phyloP scores from a whole-genome alignment of 2,329 filamentous ascomycete genomes.

The Aspergillus tamarii region DNA sequence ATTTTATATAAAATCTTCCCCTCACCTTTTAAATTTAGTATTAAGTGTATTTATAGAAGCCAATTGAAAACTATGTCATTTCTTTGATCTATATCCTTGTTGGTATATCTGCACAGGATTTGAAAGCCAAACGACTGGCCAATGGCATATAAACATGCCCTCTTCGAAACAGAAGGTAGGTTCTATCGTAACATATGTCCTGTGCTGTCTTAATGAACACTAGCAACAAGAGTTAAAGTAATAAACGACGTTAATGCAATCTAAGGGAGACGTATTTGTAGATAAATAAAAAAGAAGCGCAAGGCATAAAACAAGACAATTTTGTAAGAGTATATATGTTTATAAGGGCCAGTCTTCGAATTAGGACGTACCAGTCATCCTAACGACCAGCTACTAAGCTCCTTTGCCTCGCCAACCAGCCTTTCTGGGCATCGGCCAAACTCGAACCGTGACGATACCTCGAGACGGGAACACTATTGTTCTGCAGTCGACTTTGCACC shows the following conservation, averaged over 20 bases:
- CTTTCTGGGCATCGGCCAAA: conserved; percentile 42
- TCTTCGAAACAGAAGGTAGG: neutral
- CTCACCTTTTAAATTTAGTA: neutral
- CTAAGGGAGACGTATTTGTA: neutral
- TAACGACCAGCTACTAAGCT: conserved; percentile 43
- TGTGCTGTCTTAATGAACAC: neutral
- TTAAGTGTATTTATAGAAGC: neutral
- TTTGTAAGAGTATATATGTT: neutral
- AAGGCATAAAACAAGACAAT: neutral
- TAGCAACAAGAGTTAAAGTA: neutral
- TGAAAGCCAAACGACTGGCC: neutral
- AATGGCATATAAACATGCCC: neutral
- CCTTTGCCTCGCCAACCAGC: conserved; percentile 51
- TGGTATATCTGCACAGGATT: neutral
- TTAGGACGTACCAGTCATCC: neutral
- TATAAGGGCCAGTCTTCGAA: neutral
- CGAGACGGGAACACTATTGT: conserved; percentile 46
- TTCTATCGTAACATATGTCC: neutral
- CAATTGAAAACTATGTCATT: neutral
- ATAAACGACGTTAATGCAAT: neutral
- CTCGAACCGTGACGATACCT: conserved; percentile 43
- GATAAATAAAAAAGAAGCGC: neutral
- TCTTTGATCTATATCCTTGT: neutral
- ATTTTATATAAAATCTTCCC: neutral
- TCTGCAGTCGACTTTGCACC: conserved; percentile 49